Conservation (phyloP, 257 asterid species). For the Coffea eugenioides region DNA sequence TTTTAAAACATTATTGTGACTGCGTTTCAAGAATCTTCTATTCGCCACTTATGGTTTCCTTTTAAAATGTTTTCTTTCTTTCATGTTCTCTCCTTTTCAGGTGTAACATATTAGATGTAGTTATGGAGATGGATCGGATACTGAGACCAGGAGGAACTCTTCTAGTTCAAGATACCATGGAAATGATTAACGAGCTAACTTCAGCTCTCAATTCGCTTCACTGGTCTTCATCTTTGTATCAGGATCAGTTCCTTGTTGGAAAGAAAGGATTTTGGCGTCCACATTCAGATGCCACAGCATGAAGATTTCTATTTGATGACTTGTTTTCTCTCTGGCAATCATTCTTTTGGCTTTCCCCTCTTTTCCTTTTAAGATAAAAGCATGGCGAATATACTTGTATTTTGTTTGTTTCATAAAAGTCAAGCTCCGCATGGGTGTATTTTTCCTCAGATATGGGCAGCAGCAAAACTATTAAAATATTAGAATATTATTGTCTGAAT, state of each 20-base stretch:
- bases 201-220: constrained; percentile 71
- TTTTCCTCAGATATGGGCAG: background rate
- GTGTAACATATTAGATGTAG: constrained; percentile 70
- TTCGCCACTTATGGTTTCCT: too few relatives aligned
- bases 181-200: constrained; percentile 46
- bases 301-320: background rate
- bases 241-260: constrained; percentile 76
- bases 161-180: constrained; percentile 68
- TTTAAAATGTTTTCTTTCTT: too few relatives aligned
- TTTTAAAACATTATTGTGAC: background rate
- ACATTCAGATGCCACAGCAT: background rate
- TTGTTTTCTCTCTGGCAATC: too few relatives aligned
- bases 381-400: too few relatives aligned
- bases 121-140: constrained; percentile 80
- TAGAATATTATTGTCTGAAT: too few relatives aligned
- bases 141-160: constrained; percentile 83
- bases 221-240: constrained; percentile 67
- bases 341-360: too few relatives aligned
- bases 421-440: too few relatives aligned
- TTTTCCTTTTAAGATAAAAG: too few relatives aligned
- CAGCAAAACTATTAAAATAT: background rate
- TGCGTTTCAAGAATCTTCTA: background rate
- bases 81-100: constrained; percentile 30
- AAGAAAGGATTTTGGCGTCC: constrained; percentile 92
- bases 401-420: too few relatives aligned